Base-by-base conservation (phyloP, 495 filamentous ascomycete genomes). In the Patellaria atrata region DNA sequence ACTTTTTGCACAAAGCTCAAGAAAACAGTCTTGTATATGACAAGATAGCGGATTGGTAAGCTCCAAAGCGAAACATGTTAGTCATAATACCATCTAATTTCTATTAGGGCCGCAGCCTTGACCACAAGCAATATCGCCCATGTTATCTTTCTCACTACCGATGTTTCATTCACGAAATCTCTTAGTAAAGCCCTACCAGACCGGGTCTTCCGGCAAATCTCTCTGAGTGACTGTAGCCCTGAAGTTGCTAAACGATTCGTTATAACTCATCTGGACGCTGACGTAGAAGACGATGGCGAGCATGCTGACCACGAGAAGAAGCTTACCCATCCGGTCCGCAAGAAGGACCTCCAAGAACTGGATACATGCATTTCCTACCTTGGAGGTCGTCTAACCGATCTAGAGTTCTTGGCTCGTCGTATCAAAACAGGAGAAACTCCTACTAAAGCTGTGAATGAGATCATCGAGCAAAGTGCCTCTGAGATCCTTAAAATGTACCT, bases 401-500 rank as follows among this genome's bases (percentile, higher is more conserved):
- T 97, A 16, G 87, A 94, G 47, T 84, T 85, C 46, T 74, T 97
- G 40, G 78, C 86, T 9, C 73, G 85, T 38, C 67, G 89, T n/a
- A 80, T 97, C 43, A 83, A 84, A 50, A 72, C 77, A 10, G 91
- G 91, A 14, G 87, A 96, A 59, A 80, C 67, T 0, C 89, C 89
- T 1, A 67, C 65, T 49, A 68, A 75, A 44, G 89, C 89, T n/a
- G 78, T 94, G 10, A 60, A 70, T 21, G 82, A 92, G 43, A 96
- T 97, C 35, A 80, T 89, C 26, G 75, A 82, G 22, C 82, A 92
- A 43, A 75, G 77, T 6, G 76, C 83, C 7, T 79, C 77, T 2
- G 91, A 96, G 52, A 86, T 97, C 28, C 52, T 94, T 34, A 92
- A 94, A 51, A 82, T 92, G 65, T 96, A 85, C 61, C 67, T 96